Conservation (phyloP, 1,139 yeast genomes). For the Lodderomyces metapsilosis region DNA sequence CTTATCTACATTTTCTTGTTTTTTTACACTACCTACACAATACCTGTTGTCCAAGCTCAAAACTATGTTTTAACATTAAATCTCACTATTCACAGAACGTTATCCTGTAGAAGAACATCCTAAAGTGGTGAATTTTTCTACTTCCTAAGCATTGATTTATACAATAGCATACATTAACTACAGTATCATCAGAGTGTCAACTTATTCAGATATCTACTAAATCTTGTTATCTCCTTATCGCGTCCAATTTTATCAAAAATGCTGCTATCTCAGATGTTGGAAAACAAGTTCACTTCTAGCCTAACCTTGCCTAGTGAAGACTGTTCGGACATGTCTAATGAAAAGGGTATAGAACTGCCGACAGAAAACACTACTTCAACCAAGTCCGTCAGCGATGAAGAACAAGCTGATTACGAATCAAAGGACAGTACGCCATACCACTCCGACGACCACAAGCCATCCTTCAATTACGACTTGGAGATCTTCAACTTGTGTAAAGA, state of each 20-base stretch:
- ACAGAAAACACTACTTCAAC: neutral
- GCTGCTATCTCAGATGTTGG: neutral
- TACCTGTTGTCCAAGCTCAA: neutral
- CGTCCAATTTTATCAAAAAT: neutral
- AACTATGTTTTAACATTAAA: neutral
- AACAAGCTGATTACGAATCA: neutral
- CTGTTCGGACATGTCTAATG: neutral
- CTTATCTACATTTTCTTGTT: too few species aligned
- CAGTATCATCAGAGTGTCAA: too few species aligned
- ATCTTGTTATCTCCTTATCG: too few species aligned
- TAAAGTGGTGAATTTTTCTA: neutral
- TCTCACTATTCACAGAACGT: neutral
- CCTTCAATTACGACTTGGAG: slow-evolving; percentile 43
- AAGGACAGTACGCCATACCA: neutral
- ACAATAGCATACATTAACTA: neutral
- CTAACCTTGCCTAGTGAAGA: slow-evolving; percentile 3
- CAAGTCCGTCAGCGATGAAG: slow-evolving; percentile 5
- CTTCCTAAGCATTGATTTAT: too few species aligned
- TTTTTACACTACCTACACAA: too few species aligned
- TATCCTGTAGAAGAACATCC: neutral
- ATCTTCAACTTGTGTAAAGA: slow-evolving; percentile 35
- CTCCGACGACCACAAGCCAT: slow-evolving; percentile 24
- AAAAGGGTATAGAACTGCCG: neutral
- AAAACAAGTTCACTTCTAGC: neutral
- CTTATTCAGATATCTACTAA: too few species aligned